Evolutionary conservation across 306 rosid species (phyloP), one percentile per base, ranked within the genome.

Genomic region (Glycine soja): DNA sequence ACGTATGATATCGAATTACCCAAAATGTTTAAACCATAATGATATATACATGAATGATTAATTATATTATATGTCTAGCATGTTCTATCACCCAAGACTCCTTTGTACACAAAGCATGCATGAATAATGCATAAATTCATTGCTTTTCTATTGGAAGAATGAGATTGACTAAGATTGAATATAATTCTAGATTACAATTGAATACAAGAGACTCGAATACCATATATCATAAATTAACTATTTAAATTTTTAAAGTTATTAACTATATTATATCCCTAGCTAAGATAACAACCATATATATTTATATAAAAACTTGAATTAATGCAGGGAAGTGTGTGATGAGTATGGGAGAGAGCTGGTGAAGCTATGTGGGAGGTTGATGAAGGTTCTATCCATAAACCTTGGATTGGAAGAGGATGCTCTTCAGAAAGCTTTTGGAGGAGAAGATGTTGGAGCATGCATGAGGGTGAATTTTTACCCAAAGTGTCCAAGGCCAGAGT

Each of bases 401-500:
- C 88, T 95, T 7, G 97, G 90, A 72, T 79, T 95, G 24, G 67
- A 75, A 19, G 91, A 91, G 54, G 88, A 82, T 0, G 84, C 36
- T 71, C 88, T 95, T 0, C 89, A 88, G 56, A 87, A 80, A 8
- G 85, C 83, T 4, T 95, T 95, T 72, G 98, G 98, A 11, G 97
- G 97, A 34, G 77, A 90, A 57, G 87, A 92, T 1, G 77, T 91
- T 0, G 98, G 98, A 30, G 98, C 98, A 2, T 92, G 97, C 40
- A 40, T 95, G 46, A 90, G 98, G 81, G 97, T 91, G 32, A 95
- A 95, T 67, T 95, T 45, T 47, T 95, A 92, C 68, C 97, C 98
- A 0, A 91, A 83, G 52, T 95, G 98, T 69, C 98, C 98, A 0
- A 77, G 83, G 24, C 97, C 97, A 3, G 97, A 91, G 9, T 88